These are phyloP conservation scores for Hortaea werneckii DNA, from an alignment of 2,329 filamentous ascomycete genomes.

Conservation along the genomic window DNA sequence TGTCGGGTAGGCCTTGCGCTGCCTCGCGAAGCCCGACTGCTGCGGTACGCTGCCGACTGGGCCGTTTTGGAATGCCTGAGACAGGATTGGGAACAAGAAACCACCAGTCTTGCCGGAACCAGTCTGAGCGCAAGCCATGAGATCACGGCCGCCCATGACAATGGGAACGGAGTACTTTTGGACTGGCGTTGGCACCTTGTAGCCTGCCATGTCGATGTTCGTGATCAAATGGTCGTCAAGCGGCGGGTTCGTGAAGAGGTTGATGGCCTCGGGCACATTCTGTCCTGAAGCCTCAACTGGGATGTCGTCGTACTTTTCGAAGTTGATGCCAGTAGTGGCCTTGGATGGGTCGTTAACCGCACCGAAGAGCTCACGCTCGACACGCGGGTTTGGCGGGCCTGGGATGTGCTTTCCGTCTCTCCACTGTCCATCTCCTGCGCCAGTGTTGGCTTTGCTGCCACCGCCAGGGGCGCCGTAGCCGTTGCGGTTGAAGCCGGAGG, in stretches of 20 bases:
- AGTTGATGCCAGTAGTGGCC: slow-evolving; percentile 98
- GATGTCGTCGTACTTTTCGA: slow-evolving; percentile 99
- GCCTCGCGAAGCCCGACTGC: slow-evolving; percentile 71
- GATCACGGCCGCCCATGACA: slow-evolving; percentile 91
- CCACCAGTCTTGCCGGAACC: slow-evolving; percentile 99
- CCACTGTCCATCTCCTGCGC: slow-evolving; percentile 94
- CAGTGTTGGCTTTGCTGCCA: slow-evolving; percentile 47
- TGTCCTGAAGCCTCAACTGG: slow-evolving; percentile 94
- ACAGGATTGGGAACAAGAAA: slow-evolving; percentile 97
- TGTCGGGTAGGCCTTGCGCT: slow-evolving; percentile 96
- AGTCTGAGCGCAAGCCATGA: slow-evolving; percentile 99
- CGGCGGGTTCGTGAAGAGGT: slow-evolving; percentile 84
- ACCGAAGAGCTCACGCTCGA: slow-evolving; percentile 95
- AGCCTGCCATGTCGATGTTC: slow-evolving; percentile 90
- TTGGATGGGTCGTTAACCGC: slow-evolving; percentile 83
- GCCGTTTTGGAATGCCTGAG: slow-evolving; percentile 88
- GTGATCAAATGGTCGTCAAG: slow-evolving; percentile 84
- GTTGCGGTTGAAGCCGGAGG: slow-evolving; percentile 49
- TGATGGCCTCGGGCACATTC: slow-evolving; percentile 84
- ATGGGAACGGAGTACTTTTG: slow-evolving; percentile 99
- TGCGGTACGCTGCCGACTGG: slow-evolving; percentile 59
- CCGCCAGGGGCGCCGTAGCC: slow-evolving; percentile 48
- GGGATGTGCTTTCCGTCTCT: slow-evolving; percentile 92
- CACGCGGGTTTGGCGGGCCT: slow-evolving; percentile 73
- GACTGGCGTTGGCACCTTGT: slow-evolving; percentile 91